phyloP scores from a whole-genome alignment of 2,329 filamentous ascomycete genomes.

The Bimuria novae-zelandiae region DNA sequence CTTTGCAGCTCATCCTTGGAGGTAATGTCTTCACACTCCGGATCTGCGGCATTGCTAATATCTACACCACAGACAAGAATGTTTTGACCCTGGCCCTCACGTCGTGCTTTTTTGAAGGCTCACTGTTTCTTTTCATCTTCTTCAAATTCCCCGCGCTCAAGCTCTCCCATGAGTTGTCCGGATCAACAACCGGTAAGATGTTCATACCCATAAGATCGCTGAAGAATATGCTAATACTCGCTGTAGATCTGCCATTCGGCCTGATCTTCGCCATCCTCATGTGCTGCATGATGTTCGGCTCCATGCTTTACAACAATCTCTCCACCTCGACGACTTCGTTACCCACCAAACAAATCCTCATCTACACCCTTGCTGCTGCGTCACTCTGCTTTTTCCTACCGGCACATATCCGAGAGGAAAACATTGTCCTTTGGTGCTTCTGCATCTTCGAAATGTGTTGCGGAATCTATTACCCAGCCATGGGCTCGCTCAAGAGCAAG shows the following conservation, averaged over 20 bases:
- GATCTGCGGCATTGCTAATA: conserved; percentile 11
- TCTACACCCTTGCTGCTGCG: conserved; percentile 30
- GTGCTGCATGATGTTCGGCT: conserved; percentile 64
- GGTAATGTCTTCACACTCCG: conserved; percentile 9
- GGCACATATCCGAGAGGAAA: conserved; percentile 48
- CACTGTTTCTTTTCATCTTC: conserved; percentile 67
- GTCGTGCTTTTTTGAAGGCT: conserved; percentile 64
- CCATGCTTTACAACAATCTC: conserved; percentile 55
- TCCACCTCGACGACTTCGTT: conserved; percentile 26
- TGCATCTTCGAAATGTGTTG: conserved; percentile 63
- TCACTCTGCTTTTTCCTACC: conserved; percentile 38
- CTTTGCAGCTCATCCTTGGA: conserved; percentile 29
- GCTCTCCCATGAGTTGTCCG: conserved; percentile 34
- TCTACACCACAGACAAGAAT: conserved; percentile 45
- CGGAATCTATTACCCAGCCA: conserved; percentile 62
- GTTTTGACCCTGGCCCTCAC: conserved; percentile 58
- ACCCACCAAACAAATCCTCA: conserved; percentile 35
- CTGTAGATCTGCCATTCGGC: conserved; percentile 49
- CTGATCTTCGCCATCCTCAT: conserved; percentile 64
- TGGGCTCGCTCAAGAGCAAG: conserved; percentile 59
- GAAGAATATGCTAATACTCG: conserved; percentile 10
- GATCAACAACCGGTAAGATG: conserved; percentile 31
- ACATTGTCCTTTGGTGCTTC: conserved; percentile 61
- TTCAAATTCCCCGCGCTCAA: conserved; percentile 64
- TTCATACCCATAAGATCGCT: not conserved